Conservation (phyloP, 441 rosid species). For the Theobroma grandiflorum region DNA sequence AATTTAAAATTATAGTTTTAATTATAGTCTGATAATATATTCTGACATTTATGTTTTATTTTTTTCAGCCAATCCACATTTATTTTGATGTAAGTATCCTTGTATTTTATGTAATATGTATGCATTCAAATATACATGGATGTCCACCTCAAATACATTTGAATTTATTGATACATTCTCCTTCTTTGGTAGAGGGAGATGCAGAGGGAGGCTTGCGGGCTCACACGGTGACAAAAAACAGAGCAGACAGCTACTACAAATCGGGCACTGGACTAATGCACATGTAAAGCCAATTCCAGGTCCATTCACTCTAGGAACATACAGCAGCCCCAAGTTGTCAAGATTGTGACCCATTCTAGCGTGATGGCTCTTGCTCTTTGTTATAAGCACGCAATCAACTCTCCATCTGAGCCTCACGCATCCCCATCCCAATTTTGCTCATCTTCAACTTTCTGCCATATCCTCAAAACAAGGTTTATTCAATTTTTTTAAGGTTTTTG, state of each 20-base stretch:
- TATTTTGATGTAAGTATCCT: not conserved
- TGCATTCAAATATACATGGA: not conserved
- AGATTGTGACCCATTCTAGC: not conserved
- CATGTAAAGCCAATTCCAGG: conserved; percentile 21
- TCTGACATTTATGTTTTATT: too few relatives aligned
- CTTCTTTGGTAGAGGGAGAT: not conserved
- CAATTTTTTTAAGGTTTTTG: not conserved
- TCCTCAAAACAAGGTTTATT: not conserved
- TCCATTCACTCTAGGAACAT: not conserved
- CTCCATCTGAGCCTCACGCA: conserved; percentile 26
- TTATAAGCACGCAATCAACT: not conserved
- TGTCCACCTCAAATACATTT: not conserved
- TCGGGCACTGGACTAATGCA: conserved; percentile 18
- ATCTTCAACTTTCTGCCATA: not conserved
- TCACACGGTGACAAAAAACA: not conserved
- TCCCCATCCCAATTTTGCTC: conserved; percentile 14
- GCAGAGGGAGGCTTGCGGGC: not conserved
- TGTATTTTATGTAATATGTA: not conserved
- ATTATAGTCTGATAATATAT: too few relatives aligned
- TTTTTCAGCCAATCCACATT: too few relatives aligned
- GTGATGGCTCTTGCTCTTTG: not conserved
- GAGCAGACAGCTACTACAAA: not conserved
- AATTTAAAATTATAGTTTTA: too few relatives aligned
- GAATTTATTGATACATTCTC: not conserved
- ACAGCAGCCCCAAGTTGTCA: not conserved